Conservation (phyloP, 257 asterid genomes). For the Solanum sparsipilum region DNA sequence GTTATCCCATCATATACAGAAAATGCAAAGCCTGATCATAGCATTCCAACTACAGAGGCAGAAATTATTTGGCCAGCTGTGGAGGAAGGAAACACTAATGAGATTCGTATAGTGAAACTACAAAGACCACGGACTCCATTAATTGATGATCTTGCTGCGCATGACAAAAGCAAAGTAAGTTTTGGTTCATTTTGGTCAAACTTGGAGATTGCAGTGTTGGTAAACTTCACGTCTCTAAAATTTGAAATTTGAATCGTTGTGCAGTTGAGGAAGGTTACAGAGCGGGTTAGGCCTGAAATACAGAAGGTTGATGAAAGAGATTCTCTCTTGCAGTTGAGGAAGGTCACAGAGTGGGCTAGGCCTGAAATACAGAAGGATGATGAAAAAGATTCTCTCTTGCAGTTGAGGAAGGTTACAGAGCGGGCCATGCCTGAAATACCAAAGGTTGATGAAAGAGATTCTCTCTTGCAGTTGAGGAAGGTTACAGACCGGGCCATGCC, state of each 20-base stretch:
- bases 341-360: slow-evolving; percentile 46
- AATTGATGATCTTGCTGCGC: slow-evolving; percentile 60
- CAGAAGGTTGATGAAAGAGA: slow-evolving; percentile 65
- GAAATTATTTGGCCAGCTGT: slow-evolving; percentile 25
- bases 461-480: slow-evolving; percentile 27
- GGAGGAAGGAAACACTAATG: slow-evolving; percentile 35
- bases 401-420: slow-evolving; percentile 26
- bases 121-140: slow-evolving; percentile 62
- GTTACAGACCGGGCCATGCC: slow-evolving; percentile 50
- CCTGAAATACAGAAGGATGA: slow-evolving; percentile 45
- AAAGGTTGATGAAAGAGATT: slow-evolving; percentile 31
- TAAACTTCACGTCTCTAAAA: slow-evolving; percentile 10
- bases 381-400: slow-evolving; percentile 66
- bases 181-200: background rate
- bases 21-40: slow-evolving; percentile 13
- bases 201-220: background rate
- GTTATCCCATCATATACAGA: slow-evolving; percentile 7
- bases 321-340: slow-evolving; percentile 74
- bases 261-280: slow-evolving; percentile 83
- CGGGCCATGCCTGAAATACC: slow-evolving; percentile 32
- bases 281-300: slow-evolving; percentile 31
- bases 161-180: slow-evolving; percentile 79
- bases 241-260: slow-evolving; percentile 13
- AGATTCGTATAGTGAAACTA: slow-evolving; percentile 28
- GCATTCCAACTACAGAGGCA: slow-evolving; percentile 19